Base-by-base conservation (phyloP, 257 asterid genomes). In the Plantago elongata region DNA sequence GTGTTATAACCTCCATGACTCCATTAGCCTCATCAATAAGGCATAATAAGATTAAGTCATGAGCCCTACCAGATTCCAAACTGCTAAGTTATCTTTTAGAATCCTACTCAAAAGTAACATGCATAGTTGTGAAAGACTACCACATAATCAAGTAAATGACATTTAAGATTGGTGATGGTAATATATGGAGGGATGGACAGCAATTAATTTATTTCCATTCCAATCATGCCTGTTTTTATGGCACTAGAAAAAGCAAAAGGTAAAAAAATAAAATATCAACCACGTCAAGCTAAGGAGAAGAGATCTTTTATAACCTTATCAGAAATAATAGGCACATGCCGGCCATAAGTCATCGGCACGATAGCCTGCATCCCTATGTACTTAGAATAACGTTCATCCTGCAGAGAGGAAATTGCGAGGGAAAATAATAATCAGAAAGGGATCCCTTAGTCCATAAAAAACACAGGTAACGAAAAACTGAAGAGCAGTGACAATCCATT, bases 301-400 rank as follows among this genome's bases (percentile, higher is more conserved):
- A 54, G 44, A 30, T 29, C 17, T 4, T 61, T 75, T 34, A 34
- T 72, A 75, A 93, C 99, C 97, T 83, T 89, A 74, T 93, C 99
- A 51, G 95, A 75, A 48, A 93, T 83, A 49, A 93, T 93, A n/a
- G 99, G 99, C 58, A 93, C 96, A 74, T 83, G 96, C 68, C 97
- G 91, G 60, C 99, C 99, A 85, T 70, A 87, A 65, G 96, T 89
- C 95, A 84, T 69, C 13, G 99, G 99, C 62, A 89, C 96, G 75
- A 93, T 93, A 67, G 96, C 97, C 85, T 55, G 75, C 87, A 73
- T 80, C 54, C 99, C 99, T n/a, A 93, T 71, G 70, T 84, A 89
- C 81, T 89, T 93, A 45, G 90, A 51, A 72, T 89, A 89, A 1
- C 97, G 88, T 68, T 89, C 90, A 74, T 93, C 99, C 99, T 93